Evolutionary conservation across 352 stramenopile genomes (phyloP), one percentile per base, ranked within the genome.

Genomic region (Phytopythium delawarense): DNA sequence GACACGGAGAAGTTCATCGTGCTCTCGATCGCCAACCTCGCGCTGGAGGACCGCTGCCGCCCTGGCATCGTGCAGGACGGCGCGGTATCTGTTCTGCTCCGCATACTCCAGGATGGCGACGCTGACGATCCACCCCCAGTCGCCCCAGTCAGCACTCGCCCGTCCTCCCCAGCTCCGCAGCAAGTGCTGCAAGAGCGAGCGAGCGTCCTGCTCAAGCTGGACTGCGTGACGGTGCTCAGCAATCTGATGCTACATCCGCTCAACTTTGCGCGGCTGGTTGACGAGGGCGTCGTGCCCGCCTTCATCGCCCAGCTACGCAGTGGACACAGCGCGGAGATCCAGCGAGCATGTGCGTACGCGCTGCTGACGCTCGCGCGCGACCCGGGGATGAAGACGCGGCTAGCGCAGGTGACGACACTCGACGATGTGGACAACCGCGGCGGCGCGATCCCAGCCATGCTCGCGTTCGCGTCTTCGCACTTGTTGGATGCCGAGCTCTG

Each of bases 191-290:
- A 49, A 15, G 60, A 71, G 13, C 55, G 49, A 9, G 57, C 67
- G 39, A 39, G 52, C 7, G 72, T 87, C 35, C 66, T 92, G 52
- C 69, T 92, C 15, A 84, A 92, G 55, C 67, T 92, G 34, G 86
- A 94, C 69, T 92, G 84, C 53, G 83, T 93, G 25, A 90, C 83
- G 23, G 77, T 84, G 18, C 66, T 94, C 56, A 93, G 86, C 64
- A 92, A 93, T 44, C 63, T 94, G 7, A 88, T 94, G 66, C 74
- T 93, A 9, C 84, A 92, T 49, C 81, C 84, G 11, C 82, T 88
- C 48, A 93, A 92, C 57, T 93, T 93, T 51, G 70, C 70, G 42
- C 68, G 74, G 2, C 79, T 94, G 63, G 86, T 92, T 8, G 77
- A 94, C 50, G 85, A 88, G 49, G 85, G 85, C 46, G 83, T 94